Evolutionary conservation across 192 early-diverging fungal species (phyloP).

Genomic region (Thoreauomyces humboldtii): DNA sequence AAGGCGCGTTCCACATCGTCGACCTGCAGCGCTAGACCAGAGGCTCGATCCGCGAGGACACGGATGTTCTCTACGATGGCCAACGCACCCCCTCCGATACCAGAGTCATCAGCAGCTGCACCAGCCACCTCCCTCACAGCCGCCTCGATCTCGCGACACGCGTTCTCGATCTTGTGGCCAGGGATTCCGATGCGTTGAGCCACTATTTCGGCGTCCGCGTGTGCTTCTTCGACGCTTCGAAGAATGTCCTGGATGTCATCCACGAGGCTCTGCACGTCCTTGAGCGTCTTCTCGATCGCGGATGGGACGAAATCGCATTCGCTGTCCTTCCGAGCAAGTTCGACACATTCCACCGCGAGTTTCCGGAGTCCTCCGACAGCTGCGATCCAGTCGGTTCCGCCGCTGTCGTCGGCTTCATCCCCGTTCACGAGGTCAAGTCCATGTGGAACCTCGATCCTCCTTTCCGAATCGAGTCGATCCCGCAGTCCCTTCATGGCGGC

Average conservation of each 20-base stretch:
- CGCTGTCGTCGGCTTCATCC: not conserved
- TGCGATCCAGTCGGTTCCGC: not conserved
- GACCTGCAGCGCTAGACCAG: not conserved
- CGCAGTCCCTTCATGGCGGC: not conserved
- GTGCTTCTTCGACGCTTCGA: not conserved
- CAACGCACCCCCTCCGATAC: not conserved
- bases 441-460: not conserved
- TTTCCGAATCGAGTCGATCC: not conserved
- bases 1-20: not conserved
- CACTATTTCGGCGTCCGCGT: not conserved
- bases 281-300: not conserved
- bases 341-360: not conserved
- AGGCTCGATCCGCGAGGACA: slow-evolving; percentile 21
- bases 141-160: slow-evolving; percentile 7
- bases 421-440: slow-evolving; percentile 1
- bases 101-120: not conserved
- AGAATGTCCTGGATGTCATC: not conserved
- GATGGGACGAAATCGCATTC: not conserved
- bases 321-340: not conserved
- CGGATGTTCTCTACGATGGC: slow-evolving; percentile 5
- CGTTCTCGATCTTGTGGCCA: slow-evolving; percentile 1
- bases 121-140: slow-evolving; percentile 16
- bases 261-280: not conserved
- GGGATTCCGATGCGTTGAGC: not conserved
- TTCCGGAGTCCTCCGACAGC: not conserved